Conservation (phyloP, 2,329 filamentous ascomycete species). For the Apiospora sp. region DNA sequence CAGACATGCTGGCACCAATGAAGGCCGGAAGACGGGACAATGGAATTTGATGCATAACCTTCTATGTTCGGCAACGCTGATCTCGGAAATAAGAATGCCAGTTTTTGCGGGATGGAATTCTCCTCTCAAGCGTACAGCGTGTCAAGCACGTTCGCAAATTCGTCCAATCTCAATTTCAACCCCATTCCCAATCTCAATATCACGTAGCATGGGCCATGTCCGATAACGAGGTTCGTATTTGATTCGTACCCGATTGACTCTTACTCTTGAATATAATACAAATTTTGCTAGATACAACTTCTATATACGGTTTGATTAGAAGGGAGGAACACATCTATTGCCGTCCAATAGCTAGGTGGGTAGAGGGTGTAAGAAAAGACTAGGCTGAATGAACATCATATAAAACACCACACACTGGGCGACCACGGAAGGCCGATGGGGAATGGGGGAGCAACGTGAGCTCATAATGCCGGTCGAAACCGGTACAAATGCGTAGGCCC, state of each 20-base stretch:
- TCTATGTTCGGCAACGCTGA: not conserved
- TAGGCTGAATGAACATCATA: slow-evolving; percentile 15
- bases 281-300: slow-evolving; percentile 16
- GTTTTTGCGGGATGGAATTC: not conserved
- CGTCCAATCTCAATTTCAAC: no score
- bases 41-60: slow-evolving; percentile 1
- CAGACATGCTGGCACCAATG: slow-evolving; percentile 13
- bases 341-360: slow-evolving; percentile 13
- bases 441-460: not conserved
- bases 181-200: not conserved
- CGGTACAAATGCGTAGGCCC: slow-evolving; percentile 2
- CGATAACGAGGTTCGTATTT: not conserved
- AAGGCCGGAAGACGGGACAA: no score
- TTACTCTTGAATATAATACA: slow-evolving; percentile 10
- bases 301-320: slow-evolving; percentile 20
- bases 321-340: slow-evolving; percentile 12
- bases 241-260: slow-evolving; percentile 2
- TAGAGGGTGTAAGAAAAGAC: not conserved
- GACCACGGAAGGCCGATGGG: not conserved
- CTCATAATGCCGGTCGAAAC: not conserved
- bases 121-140: no score
- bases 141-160: no score
- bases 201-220: not conserved
- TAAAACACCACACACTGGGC: not conserved
- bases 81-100: slow-evolving; percentile 4